A percentile compares a stretch with the other conserved stretches of the same genome.
Evolutionary conservation across 371 early-diverging fungal genomes (phyloP).

Genomic region (Apophysomyces variabilis): DNA sequence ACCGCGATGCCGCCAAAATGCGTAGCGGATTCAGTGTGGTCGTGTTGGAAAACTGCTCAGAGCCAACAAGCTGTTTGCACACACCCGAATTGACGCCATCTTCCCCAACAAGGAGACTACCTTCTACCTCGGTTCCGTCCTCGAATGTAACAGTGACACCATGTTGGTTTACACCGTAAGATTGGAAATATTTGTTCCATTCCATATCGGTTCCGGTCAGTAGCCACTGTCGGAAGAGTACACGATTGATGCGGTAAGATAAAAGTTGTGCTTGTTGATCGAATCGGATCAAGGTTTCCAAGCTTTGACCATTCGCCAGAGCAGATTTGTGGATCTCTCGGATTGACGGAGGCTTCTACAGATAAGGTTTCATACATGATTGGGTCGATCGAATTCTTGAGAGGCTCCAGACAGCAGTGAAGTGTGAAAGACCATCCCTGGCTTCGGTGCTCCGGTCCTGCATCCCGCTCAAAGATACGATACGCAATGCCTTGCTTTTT

Average conservation of each 20-base stretch:
- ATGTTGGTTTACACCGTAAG: constrained; percentile 17
- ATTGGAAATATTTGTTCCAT: constrained; percentile 28
- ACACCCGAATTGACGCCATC: constrained; percentile 33
- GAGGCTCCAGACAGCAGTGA: constrained; percentile 8
- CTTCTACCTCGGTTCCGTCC: constrained; percentile 29
- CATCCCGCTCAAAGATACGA: constrained; percentile 39
- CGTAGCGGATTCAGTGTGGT: constrained; percentile 20
- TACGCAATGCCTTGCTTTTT: constrained; percentile 34
- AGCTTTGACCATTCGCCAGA: background rate
- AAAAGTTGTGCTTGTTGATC: background rate
- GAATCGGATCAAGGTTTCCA: background rate
- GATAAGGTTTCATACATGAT: background rate
- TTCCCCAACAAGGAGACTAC: constrained; percentile 28
- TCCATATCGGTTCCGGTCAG: constrained; percentile 21
- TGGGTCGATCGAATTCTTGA: constrained; percentile 1
- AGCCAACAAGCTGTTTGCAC: constrained; percentile 22
- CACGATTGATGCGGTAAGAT: constrained; percentile 29
- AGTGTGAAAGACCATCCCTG: constrained; percentile 28
- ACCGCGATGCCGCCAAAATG: background rate
- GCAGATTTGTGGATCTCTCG: constrained; percentile 16
- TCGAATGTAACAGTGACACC: constrained; percentile 32
- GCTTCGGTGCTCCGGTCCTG: constrained; percentile 18
- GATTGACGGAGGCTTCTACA: constrained; percentile 20
- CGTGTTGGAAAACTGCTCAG: constrained; percentile 14
- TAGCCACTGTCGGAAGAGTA: constrained; percentile 30